Evolutionary conservation across 768 basidiomycete species (phyloP).

Genomic region (Fistulinella prunicolor): DNA sequence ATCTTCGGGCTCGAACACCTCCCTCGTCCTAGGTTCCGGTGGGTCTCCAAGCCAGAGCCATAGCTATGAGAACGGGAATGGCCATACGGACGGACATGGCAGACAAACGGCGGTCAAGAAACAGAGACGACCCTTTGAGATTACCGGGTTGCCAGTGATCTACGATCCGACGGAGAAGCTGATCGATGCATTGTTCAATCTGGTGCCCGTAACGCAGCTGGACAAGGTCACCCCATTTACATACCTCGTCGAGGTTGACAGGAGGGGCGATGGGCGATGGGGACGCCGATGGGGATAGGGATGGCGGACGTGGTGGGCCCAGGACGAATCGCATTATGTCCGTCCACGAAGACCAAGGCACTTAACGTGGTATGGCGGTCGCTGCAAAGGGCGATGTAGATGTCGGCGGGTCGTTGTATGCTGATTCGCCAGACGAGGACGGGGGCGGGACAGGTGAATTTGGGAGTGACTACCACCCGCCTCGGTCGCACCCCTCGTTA

Average conservation of each 20-base stretch:
- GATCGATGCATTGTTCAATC: slow-evolving; percentile 81
- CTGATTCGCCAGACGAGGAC: slow-evolving; percentile 18
- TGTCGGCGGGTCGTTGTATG: slow-evolving; percentile 21
- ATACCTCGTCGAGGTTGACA: slow-evolving; percentile 32
- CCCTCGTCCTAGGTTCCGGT: slow-evolving; percentile 14
- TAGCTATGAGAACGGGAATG: neutral
- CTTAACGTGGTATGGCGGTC: too few species aligned
- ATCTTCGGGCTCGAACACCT: slow-evolving; percentile 19
- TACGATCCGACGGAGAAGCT: slow-evolving; percentile 67
- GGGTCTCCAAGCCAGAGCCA: neutral
- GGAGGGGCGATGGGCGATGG: slow-evolving; percentile 22
- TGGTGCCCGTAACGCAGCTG: slow-evolving; percentile 43
- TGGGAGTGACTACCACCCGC: slow-evolving; percentile 31
- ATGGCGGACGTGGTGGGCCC: slow-evolving; percentile 6
- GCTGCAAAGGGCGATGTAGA: slow-evolving; percentile 10
- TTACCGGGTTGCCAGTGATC: slow-evolving; percentile 44
- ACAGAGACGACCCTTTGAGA: slow-evolving; percentile 29
- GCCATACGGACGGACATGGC: neutral
- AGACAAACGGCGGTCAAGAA: slow-evolving; percentile 14
- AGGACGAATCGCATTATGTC: neutral
- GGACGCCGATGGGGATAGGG: slow-evolving; percentile 10
- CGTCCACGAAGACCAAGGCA: neutral
- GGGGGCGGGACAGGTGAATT: slow-evolving; percentile 3
- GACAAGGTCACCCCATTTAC: slow-evolving; percentile 35
- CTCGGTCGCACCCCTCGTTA: slow-evolving; percentile 24